Base-by-base conservation (phyloP, 306 rosid genomes). In the Boehmeria nivea region DNA sequence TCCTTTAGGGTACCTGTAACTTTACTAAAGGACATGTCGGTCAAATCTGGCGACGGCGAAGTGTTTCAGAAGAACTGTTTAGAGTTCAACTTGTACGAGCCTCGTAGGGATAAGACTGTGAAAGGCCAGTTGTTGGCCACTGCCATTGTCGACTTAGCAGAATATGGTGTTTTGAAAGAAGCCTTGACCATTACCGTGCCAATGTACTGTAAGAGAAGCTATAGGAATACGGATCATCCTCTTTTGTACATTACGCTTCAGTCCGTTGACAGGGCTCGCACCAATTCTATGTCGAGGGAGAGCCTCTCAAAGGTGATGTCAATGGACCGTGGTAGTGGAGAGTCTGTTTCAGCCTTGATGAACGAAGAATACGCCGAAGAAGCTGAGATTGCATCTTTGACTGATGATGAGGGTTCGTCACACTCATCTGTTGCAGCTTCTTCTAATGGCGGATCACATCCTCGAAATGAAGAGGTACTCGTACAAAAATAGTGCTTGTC, bases 391-490 rank as follows among this genome's bases (percentile, higher is more conserved):
- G 78, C 85, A 21, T 70, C 85, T 45, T 80, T 76, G 28, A 82
- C 87, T n/a, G 99, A 91, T 57, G 99, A 91, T 27, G 99, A 91
- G 72, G 91, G 75, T 73, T 91, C 94, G 26, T 91, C 99, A 2
- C 84, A 82, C 68, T 87, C 99, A 50, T 91, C 99, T 54, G 43
- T 69, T 65, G 75, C 84, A 6, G 62, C 63, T 60, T 36, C 80
- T 34, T 71, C 85, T 19, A 76, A 57, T 26, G 67, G 66, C 14
- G 54, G 66, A 43, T 16, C 69, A 24, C 76, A 76, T 65, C 68
- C 77, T 21, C 72, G 44, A 18, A 65, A 16, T 51, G 86, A 51
- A 76, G 89, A 84, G 94, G 98, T 91, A 72, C 37, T 48, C 61
- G 13, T 25, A 31, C n/a, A 31, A 4, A 10, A 31, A 31, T 31